Base-by-base conservation (phyloP, 2,329 filamentous ascomycete species). In the Periconia macrospinosa region DNA sequence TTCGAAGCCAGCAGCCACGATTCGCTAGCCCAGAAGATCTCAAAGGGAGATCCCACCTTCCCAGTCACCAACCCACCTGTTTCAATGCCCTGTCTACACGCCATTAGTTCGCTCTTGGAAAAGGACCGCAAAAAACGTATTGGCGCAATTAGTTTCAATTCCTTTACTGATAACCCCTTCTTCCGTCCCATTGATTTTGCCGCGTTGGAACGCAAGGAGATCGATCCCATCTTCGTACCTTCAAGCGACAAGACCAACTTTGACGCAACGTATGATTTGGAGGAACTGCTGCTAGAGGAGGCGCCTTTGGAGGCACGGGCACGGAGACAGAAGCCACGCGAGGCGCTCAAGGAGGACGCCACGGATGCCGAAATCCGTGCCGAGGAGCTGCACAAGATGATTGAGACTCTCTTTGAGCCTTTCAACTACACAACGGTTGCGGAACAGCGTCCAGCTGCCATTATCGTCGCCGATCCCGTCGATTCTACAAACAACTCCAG, bases 231-330 rank as follows among this genome's bases (percentile, higher is more conserved):
- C 3, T 99, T 99, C 71, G 84, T 89, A 18, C 94, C 94, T 0
- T 96, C 93, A 0, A 92, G 91, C 52, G 94, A 97, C 46, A 99
- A 99, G 82, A 97, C 94, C 3, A 99, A 99, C 72, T 99, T 99
- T 62, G 94, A 99, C 74, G 94, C 94, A 5, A 99, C 94, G 0
- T 97, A 99, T 70, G 94, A 99, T 73, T 78, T 99, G 47, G 94
- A 99, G 71, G 94, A 99, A 73, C 75, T 99, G 18, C 77, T 99
- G 1, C 76, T 99, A 43, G 94, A 99, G 74, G 94, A 99, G 72
- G 94, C 94, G 13, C 94, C 94, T 1, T 78, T 99, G 6, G 94
- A 99, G 75, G 94, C 94, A 51, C 83, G 94, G 67, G 92, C 94
- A 47, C 85, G 94, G 62, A 87, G 93, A 69, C 94, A 97, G 73